Base-by-base conservation (phyloP, 2,329 filamentous ascomycete genomes). In the Didymellaceae sp. region DNA sequence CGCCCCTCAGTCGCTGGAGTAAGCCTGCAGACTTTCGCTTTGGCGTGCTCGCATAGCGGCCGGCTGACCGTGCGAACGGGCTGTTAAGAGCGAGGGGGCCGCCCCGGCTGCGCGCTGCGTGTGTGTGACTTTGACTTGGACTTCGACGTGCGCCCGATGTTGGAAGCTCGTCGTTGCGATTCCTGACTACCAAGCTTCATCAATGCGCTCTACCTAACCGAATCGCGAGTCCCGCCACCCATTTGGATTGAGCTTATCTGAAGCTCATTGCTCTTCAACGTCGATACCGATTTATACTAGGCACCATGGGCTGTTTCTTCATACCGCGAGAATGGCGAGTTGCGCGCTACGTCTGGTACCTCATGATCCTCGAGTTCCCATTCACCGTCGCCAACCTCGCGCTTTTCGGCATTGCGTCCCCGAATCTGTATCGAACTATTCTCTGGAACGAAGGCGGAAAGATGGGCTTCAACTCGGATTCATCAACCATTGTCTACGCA, bases 401-500 rank as follows among this genome's bases (percentile, higher is more conserved):
- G 28, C 79, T 92, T 43, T 89, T 88, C 68, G 88, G 85, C 59
- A 84, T 92, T 63, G 82, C 88, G 25, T 85, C 88, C 60, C 88
- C 89, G 13, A 82, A 91, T 69, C 79, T 86, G 45, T 92, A 87
- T 72, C 84, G 89, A 37, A 86, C 85, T 7, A 82, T 81, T 58
- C 76, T 92, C 63, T 93, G 89, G 89, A 77, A 81, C 66, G 84
- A 91, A 62, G 89, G 89, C 56, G 84, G 79, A 52, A 80, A 86
- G 45, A 78, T 88, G 67, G 82, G 84, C 54, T 89, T 88, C 78
- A 92, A 92, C 74, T 91, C 87, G 54, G 85, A 85, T 61, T 88
- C 89, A 11, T 80, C 76, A 54, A 82, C 86, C 63, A 77, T 90
- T 14, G 73, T 91, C 25, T 91, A 89, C 71, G 86, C 86, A 25